A percentile compares a stretch with the other conserved stretches of the same genome.
These are phyloP conservation scores for Pyrenophora teres DNA, from an alignment of 2,329 filamentous ascomycete species.

Conservation along the genomic window DNA sequence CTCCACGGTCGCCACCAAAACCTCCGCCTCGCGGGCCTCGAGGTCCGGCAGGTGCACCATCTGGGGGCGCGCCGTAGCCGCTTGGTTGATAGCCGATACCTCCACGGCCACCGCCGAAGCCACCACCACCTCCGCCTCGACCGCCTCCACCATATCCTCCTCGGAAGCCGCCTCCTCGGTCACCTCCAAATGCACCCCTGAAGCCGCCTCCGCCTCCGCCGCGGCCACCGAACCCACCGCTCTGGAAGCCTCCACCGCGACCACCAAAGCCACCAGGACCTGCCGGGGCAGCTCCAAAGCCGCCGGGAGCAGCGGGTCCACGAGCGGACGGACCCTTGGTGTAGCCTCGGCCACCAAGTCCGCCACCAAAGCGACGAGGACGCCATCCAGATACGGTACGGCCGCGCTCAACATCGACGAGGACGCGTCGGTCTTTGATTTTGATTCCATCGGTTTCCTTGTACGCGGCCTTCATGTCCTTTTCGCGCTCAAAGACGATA, in stretches of 20 bases:
- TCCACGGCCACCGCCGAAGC: slow-evolving; percentile 50
- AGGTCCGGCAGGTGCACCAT: slow-evolving; percentile 56
- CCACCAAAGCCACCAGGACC: slow-evolving; percentile 59
- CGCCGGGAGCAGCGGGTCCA: slow-evolving; percentile 69
- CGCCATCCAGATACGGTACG: slow-evolving; percentile 94
- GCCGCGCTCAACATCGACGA: slow-evolving; percentile 95
- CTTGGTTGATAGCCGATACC: slow-evolving; percentile 52
- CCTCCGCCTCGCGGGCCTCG: slow-evolving; percentile 49
- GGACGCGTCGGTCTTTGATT: slow-evolving; percentile 88
- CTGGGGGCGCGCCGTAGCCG: slow-evolving; percentile 49
- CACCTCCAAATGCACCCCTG: slow-evolving; percentile 53
- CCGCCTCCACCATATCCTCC: slow-evolving; percentile 53
- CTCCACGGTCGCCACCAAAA: slow-evolving; percentile 41
- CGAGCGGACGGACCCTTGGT: slow-evolving; percentile 78
- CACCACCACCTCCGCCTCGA: slow-evolving; percentile 30
- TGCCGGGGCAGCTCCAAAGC: slow-evolving; percentile 57
- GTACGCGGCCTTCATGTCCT: slow-evolving; percentile 99
- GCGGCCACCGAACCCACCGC: slow-evolving; percentile 53
- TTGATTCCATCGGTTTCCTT: slow-evolving; percentile 84
- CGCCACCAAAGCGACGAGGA: slow-evolving; percentile 87
- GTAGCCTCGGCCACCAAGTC: slow-evolving; percentile 89
- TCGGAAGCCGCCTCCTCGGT: slow-evolving; percentile 48
- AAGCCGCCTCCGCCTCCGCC: slow-evolving; percentile 57
- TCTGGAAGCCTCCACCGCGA: slow-evolving; percentile 57
- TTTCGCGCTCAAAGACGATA: slow-evolving; percentile 94